Evolutionary conservation across 345 rosid species (phyloP), one percentile per base, ranked within the genome.

Genomic region (Gossypium australe): DNA sequence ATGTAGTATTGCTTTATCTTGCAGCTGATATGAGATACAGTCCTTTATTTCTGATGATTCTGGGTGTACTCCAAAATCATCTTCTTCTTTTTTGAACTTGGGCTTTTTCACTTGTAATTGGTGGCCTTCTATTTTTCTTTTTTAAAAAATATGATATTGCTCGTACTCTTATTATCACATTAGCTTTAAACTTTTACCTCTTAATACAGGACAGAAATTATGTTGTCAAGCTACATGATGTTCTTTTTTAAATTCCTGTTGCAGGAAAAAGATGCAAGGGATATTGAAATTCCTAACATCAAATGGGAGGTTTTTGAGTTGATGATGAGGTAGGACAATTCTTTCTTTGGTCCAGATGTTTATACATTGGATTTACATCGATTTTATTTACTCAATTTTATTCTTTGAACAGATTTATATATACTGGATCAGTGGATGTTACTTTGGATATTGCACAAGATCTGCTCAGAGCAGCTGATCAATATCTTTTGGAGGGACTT

Each of bases 221-320:
- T 22, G 38, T 41, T 44, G n/a, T 49, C 38, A 18, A 38, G 45
- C 51, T 64, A 45, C 45, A 74, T n/a, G 17, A 17, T 64, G 22
- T 34, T 41, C 47, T 1, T 16, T 52, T 51, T 25, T 62, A 48
- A 51, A 48, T 49, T 48, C 45, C 16, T 75, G 51, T 76, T 69
- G 55, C 88, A 93, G 99, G 99, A 95, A 80, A 95, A 88, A 76
- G 98, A 95, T 79, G 98, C 98, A 12, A 88, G 97, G 87, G 98
- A 95, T 84, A 91, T 95, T 79, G 97, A 91, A 81, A 95, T 95
- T 84, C 99, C 99, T 3, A 95, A 95, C 72, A 95, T 95, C 78
- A 90, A 92, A 89, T 95, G 99, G 99, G 97, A 93, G 85, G 98
- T 93, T 73, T 95, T 95, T 58, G 97, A 93, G 91, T 81, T 95